Percentiles rank a stretch among this genome's conserved stretches.
Conservation (phyloP, 805 yeast species). For the Ogataea nitratoaversa region DNA sequence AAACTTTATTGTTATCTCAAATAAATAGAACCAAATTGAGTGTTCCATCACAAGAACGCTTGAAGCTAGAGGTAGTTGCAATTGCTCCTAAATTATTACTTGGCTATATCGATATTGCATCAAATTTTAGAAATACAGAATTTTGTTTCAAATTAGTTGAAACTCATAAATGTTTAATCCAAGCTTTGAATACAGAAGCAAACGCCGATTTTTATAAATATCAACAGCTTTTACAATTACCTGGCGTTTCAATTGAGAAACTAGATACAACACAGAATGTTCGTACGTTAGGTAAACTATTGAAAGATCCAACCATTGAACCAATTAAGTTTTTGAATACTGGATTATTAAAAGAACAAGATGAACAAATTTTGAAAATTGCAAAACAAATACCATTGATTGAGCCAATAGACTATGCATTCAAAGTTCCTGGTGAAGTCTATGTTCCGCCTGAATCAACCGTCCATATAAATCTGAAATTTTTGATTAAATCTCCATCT, state of each 20-base stretch:
- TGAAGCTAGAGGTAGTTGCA: slow-evolving; percentile 55
- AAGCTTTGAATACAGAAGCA: slow-evolving; percentile 53
- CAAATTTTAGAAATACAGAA: slow-evolving; percentile 71
- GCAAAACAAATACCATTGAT: slow-evolving; percentile 68
- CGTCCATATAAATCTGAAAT: slow-evolving; percentile 72
- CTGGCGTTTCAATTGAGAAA: slow-evolving; percentile 53
- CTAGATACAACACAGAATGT: slow-evolving; percentile 49
- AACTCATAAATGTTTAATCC: slow-evolving; percentile 65
- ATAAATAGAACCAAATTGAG: slow-evolving; percentile 45
- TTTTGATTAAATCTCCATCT: slow-evolving; percentile 67
- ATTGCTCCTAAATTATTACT: slow-evolving; percentile 60
- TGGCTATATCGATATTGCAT: slow-evolving; percentile 77
- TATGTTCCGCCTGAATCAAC: slow-evolving; percentile 67
- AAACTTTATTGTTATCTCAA: slow-evolving; percentile 50
- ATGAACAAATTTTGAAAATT: slow-evolving; percentile 42
- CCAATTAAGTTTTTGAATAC: slow-evolving; percentile 56
- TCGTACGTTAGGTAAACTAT: slow-evolving; percentile 64
- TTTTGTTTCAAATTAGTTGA: slow-evolving; percentile 58
- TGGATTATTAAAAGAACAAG: slow-evolving; percentile 25
- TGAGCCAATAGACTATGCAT: slow-evolving; percentile 63
- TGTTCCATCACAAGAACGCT: slow-evolving; percentile 31
- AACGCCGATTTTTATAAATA: slow-evolving; percentile 40
- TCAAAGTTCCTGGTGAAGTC: slow-evolving; percentile 83
- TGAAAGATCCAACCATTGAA: slow-evolving; percentile 53
- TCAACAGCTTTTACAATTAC: slow-evolving; percentile 76